Evolutionary conservation across 805 yeast species (phyloP).

Genomic region (Cyberlindnera mycetangii): DNA sequence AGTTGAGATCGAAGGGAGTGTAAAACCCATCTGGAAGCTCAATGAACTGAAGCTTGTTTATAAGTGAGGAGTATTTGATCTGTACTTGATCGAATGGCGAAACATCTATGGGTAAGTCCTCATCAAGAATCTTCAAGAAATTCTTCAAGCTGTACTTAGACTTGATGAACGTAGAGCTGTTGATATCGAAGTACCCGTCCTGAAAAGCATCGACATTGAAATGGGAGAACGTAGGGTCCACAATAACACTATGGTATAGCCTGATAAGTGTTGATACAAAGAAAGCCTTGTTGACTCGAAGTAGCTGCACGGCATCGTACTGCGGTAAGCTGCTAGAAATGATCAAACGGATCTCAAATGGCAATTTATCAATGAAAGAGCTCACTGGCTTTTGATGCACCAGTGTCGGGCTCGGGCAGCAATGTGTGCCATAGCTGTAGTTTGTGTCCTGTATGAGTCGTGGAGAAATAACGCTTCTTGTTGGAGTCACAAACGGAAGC

Average conservation of each 20-base stretch:
- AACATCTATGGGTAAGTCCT: constrained; percentile 5
- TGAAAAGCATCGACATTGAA: constrained; percentile 34
- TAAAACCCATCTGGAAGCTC: constrained; percentile 41
- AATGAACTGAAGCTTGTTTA: constrained; percentile 33
- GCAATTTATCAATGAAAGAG: constrained; percentile 31
- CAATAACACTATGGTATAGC: constrained; percentile 31
- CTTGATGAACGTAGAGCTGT: constrained; percentile 32
- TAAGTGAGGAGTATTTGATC: constrained; percentile 15
- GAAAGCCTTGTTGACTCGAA: constrained; percentile 31
- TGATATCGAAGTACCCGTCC: constrained; percentile 15
- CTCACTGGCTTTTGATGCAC: not conserved
- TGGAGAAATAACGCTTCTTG: not conserved
- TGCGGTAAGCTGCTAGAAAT: constrained; percentile 38
- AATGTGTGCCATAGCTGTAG: constrained; percentile 1
- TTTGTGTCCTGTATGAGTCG: constrained; percentile 1
- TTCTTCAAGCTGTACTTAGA: constrained; percentile 39
- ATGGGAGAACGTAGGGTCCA: constrained; percentile 38
- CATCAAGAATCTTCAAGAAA: constrained; percentile 27
- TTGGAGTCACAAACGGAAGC: constrained; percentile 22
- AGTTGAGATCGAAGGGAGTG: constrained; percentile 33
- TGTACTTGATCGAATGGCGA: not conserved
- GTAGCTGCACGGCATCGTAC: constrained; percentile 35
- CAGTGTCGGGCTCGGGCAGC: not conserved
- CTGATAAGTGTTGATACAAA: constrained; percentile 33
- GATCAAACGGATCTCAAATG: constrained; percentile 35